Evolutionary conservation across 1,284 basidiomycete genomes (phyloP), one percentile per base, ranked within the genome.

Genomic region (Microbotryum silenes-acaulis): DNA sequence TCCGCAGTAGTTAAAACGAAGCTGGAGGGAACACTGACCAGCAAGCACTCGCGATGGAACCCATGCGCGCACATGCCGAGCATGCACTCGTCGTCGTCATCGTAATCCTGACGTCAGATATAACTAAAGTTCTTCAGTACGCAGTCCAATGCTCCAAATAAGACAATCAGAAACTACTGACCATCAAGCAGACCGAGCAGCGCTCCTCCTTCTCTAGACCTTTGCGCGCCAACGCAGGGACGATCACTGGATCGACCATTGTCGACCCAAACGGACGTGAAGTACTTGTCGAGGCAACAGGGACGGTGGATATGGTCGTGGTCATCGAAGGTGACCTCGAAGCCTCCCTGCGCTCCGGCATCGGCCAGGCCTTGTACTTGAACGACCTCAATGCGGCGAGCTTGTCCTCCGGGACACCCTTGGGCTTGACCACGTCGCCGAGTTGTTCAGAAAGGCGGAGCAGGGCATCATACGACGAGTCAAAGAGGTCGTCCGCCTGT

Each of bases 401-500:
- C 45, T 60, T 62, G 4, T 49, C 58, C 6, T 21, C 4, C 0
- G 59, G 46, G 16, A 64, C 60, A 25, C 67, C 67, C 31, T 62
- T 59, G 18, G 64, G 67, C 27, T 66, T 68, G 25, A 51, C 67
- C 12, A 53, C 51, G 31, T 66, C 62, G 12, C 67, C 67, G 8
- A 68, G 52, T 9, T 57, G 61, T 47, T 66, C 67, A 3, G 61
- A 63, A 1, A 68, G 53, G n/a, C 67, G 64, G 18, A 68, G 20
- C 18, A 68, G 60, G 2, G 59, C 60, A 51, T 68, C 67, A 50
- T 68, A 68, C 4, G 54, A 57, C 1, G 51, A 37, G 54, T 68
- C 67, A 52, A 66, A 68, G n/a, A 62, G 57, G 51, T 64, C 62
- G 27, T 68, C 67, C 27, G 63, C 64, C 64, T 68, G 57, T 14